Percentiles rank a stretch among this genome's conserved stretches.
Conservation (phyloP, 129 eudicot species). For the Flaveria linearis region DNA sequence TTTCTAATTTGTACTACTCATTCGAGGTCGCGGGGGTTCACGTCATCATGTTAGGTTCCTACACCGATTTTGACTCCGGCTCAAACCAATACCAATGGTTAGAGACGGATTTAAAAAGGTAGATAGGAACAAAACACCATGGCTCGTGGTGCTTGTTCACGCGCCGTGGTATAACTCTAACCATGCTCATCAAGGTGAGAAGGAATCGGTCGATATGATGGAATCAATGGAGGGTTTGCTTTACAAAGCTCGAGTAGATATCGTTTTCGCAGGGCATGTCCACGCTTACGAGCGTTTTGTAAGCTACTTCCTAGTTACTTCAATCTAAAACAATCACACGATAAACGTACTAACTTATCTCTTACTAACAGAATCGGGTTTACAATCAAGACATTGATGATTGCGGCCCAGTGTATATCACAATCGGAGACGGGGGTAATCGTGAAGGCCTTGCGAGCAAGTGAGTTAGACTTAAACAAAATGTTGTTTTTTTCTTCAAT, state of each 20-base stretch:
- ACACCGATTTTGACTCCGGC: slow-evolving; percentile 52
- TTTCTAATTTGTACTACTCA: slow-evolving; percentile 65
- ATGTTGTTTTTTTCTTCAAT: not conserved
- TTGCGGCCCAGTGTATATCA: slow-evolving; percentile 63
- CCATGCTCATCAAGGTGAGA: slow-evolving; percentile 68
- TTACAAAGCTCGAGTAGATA: slow-evolving; percentile 55
- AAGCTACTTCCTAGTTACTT: slow-evolving; percentile 16
- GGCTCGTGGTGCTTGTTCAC: slow-evolving; percentile 65
- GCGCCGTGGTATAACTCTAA: slow-evolving; percentile 86
- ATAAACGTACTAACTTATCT: not conserved
- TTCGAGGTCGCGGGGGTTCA: slow-evolving; percentile 68
- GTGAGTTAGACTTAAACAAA: slow-evolving; percentile 34
- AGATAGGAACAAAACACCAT: slow-evolving; percentile 63
- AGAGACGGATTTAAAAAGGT: slow-evolving; percentile 50
- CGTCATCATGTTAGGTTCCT: slow-evolving; percentile 78
- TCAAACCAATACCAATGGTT: slow-evolving; percentile 76
- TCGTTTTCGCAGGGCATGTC: slow-evolving; percentile 76
- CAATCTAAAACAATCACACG: not conserved
- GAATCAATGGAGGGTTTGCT: slow-evolving; percentile 65
- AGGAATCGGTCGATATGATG: slow-evolving; percentile 52
- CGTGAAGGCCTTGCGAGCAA: slow-evolving; percentile 56
- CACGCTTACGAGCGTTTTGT: slow-evolving; percentile 88
- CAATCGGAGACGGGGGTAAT: slow-evolving; percentile 82
- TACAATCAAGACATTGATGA: slow-evolving; percentile 44
- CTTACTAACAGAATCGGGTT: slow-evolving; percentile 45